Evolutionary conservation across 345 rosid species (phyloP).

Genomic region (Pugionium dolabratum): DNA sequence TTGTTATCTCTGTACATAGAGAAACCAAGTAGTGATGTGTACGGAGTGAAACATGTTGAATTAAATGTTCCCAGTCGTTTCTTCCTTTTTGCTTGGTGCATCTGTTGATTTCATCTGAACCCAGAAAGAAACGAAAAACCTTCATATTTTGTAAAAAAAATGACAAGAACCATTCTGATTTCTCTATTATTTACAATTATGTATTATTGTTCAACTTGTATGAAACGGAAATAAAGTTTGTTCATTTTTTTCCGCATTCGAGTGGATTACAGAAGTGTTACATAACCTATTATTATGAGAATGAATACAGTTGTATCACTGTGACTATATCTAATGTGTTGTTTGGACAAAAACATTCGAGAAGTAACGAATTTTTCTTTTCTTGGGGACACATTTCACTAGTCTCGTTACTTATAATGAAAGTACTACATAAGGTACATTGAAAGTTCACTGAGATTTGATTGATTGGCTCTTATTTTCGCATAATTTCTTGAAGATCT

Average conservation of each 20-base stretch:
- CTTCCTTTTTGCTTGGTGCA: constrained; percentile 37
- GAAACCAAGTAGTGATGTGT: constrained; percentile 42
- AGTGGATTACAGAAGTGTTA: too few species aligned
- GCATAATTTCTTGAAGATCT: too few species aligned
- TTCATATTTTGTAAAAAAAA: constrained; percentile 28
- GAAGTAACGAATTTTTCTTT: too few species aligned
- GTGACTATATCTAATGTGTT: too few species aligned
- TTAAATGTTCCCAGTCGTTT: constrained; percentile 32
- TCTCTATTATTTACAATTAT: constrained; percentile 30
- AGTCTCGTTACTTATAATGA: too few species aligned
- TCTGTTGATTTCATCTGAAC: constrained; percentile 37
- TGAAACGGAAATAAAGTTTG: constrained; percentile 13
- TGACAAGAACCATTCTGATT: constrained; percentile 28
- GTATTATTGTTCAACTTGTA: constrained; percentile 2
- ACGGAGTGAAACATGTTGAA: constrained; percentile 37
- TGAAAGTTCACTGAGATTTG: too few species aligned
- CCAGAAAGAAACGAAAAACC: neutral
- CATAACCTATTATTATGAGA: too few species aligned
- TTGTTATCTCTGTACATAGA: constrained; percentile 37
- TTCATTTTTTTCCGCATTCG: neutral
- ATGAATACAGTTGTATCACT: too few species aligned
- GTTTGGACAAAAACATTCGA: too few species aligned
- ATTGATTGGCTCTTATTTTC: too few species aligned
- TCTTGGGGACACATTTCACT: too few species aligned
- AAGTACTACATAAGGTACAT: too few species aligned